Evolutionary conservation across 441 rosid genomes (phyloP).

Genomic region (Flueggea neowawraea): DNA sequence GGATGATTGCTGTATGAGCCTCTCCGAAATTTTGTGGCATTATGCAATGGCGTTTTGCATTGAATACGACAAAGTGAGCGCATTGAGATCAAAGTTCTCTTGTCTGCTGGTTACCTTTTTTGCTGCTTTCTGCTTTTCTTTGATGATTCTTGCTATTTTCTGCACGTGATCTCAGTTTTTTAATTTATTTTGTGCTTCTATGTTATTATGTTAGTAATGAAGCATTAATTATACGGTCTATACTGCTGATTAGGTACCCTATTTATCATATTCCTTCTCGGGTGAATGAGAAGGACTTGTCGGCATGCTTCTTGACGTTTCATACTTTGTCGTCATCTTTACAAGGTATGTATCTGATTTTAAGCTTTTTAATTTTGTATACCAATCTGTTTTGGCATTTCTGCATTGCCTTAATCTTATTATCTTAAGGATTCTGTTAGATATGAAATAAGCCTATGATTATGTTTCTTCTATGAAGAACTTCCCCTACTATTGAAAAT

Average conservation of each 20-base stretch:
- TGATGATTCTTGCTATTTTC: not conserved
- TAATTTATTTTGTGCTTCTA: not conserved
- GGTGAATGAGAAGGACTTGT: slow-evolving; percentile 54
- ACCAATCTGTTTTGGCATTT: not conserved
- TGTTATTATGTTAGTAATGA: not conserved
- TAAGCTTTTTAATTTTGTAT: not conserved
- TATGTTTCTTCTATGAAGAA: not conserved
- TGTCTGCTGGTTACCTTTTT: not conserved
- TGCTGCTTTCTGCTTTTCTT: not conserved
- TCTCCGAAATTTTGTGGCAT: not conserved
- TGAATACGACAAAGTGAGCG: not conserved
- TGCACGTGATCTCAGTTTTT: not conserved
- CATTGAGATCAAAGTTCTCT: not conserved
- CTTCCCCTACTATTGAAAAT: not conserved
- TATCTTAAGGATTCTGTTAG: not conserved
- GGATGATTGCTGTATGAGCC: not conserved
- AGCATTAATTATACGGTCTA: not conserved
- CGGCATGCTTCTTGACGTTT: slow-evolving; percentile 65
- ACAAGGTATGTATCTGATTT: slow-evolving; percentile 45
- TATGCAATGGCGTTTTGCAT: not conserved
- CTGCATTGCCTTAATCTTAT: not conserved
- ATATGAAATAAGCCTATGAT: not conserved
- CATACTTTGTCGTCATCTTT: slow-evolving; percentile 76
- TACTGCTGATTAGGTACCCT: slow-evolving; percentile 53
- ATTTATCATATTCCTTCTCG: slow-evolving; percentile 68